Percentiles rank a stretch among this genome's conserved stretches.
These are phyloP conservation scores for Fusarium aywerte DNA, from an alignment of 2,329 filamentous ascomycete genomes.

Conservation along the genomic window DNA sequence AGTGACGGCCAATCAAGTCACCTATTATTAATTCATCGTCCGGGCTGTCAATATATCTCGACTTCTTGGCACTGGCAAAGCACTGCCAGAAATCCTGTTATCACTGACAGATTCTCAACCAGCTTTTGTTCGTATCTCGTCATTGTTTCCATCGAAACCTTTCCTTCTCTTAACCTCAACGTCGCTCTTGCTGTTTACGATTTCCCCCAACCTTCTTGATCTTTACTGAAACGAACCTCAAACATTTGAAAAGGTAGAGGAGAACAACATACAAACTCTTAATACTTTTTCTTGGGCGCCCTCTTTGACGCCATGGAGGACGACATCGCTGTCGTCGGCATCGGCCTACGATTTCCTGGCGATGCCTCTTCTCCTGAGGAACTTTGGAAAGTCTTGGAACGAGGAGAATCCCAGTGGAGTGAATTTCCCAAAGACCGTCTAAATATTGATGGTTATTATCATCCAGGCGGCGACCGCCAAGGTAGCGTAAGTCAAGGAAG, in stretches of 20 bases:
- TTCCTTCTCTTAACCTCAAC: conserved; percentile 1
- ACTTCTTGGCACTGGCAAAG: conserved; percentile 1
- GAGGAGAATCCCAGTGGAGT: conserved; percentile 59
- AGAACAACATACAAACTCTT: background rate
- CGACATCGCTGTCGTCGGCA: conserved; percentile 64
- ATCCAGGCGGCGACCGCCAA: conserved; percentile 61
- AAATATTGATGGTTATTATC: conserved; percentile 64
- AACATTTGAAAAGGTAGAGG: background rate
- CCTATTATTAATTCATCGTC: background rate
- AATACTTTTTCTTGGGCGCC: background rate
- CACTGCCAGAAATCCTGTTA: background rate
- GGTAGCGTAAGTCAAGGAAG: conserved; percentile 56
- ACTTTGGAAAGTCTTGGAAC: conserved; percentile 61
- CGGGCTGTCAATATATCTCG: background rate
- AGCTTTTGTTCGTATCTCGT: background rate
- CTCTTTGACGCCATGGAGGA: conserved; percentile 45
- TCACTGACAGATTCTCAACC: background rate
- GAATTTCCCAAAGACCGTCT: conserved; percentile 61
- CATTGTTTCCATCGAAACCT: background rate
- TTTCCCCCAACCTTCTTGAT: background rate
- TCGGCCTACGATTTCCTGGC: conserved; percentile 64
- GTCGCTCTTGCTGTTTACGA: background rate
- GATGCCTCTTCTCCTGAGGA: conserved; percentile 56
- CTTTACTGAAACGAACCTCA: background rate
- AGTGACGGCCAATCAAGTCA: conserved; percentile 9